These are phyloP conservation scores for Jaenimonas drosophilae DNA, from an alignment of 208 protist species.

Conservation along the genomic window DNA sequence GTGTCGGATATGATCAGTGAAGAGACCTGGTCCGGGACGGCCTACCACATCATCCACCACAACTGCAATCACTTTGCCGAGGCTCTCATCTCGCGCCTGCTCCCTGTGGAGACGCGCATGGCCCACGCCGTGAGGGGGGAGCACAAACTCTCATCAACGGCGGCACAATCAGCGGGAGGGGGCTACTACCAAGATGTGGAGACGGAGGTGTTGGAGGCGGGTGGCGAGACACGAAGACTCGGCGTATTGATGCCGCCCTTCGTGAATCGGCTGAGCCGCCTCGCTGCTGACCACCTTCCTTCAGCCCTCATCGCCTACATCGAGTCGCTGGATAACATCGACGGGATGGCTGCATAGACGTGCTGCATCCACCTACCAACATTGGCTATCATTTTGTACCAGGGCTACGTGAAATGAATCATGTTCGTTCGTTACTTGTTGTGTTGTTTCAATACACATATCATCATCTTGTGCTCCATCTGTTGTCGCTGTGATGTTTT, in stretches of 20 bases:
- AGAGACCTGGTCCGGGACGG: constrained; percentile 20
- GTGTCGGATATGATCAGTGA: constrained; percentile 16
- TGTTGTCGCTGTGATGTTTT: no score
- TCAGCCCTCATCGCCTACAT: constrained; percentile 13
- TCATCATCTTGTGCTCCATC: no score
- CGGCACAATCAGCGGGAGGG: no score
- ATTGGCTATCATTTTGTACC: no score
- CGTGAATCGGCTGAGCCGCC: constrained; percentile 25
- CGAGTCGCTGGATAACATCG: constrained; percentile 16
- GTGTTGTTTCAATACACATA: neutral
- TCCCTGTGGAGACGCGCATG: constrained; percentile 23
- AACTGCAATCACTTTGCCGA: constrained; percentile 73
- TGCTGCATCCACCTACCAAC: no score
- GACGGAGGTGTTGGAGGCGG: no score
- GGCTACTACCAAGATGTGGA: no score
- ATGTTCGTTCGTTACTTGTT: neutral
- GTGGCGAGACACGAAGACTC: no score
- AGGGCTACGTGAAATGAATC: no score
- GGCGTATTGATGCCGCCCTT: constrained; percentile 36
- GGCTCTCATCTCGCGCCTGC: constrained; percentile 21
- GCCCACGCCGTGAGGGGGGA: constrained; percentile 3
- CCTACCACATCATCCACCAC: constrained; percentile 55
- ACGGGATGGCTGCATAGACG: no score
- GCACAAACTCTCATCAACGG: neutral
- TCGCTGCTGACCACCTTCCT: constrained; percentile 13